phyloP scores from a whole-genome alignment of 2,329 filamentous ascomycete genomes.

The Diaporthe aspalathi region DNA sequence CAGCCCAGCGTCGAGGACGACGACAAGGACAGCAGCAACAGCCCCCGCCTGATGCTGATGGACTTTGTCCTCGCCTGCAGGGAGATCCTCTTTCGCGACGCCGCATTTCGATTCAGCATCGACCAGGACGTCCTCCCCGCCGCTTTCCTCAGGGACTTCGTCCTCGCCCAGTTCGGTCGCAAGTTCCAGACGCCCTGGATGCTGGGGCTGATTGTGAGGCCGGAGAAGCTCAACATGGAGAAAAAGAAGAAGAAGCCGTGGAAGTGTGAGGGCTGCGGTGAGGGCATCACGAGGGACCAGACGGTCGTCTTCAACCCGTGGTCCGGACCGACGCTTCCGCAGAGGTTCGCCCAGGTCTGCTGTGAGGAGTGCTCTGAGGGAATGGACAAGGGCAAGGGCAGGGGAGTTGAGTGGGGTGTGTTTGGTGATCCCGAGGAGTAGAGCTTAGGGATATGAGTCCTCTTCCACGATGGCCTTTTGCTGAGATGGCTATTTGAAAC shows the following conservation, averaged over 20 bases:
- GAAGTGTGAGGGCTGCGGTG: neutral
- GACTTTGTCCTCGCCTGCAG: constrained; percentile 29
- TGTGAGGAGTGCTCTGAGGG: constrained; percentile 7
- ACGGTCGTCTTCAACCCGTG: constrained; percentile 1
- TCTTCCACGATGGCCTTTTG: too few species aligned
- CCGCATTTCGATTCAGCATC: neutral
- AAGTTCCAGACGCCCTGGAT: constrained; percentile 23
- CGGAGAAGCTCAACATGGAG: neutral
- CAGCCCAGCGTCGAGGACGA: too few species aligned
- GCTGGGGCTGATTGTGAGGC: neutral
- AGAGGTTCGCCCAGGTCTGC: constrained; percentile 2
- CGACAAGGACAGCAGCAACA: neutral
- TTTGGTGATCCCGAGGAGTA: neutral
- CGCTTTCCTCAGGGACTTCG: neutral
- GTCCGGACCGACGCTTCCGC: neutral
- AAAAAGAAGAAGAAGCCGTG: neutral
- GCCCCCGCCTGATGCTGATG: constrained; percentile 17
- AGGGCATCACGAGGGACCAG: neutral
- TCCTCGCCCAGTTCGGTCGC: neutral
- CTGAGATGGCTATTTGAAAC: too few species aligned
- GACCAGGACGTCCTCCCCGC: neutral
- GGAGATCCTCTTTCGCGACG: constrained; percentile 21
- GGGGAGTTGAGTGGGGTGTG: neutral
- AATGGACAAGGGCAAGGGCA: constrained; percentile 2
- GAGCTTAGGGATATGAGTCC: too few species aligned